Base-by-base conservation (phyloP, 495 filamentous ascomycete genomes). In the Neurospora terricola region DNA sequence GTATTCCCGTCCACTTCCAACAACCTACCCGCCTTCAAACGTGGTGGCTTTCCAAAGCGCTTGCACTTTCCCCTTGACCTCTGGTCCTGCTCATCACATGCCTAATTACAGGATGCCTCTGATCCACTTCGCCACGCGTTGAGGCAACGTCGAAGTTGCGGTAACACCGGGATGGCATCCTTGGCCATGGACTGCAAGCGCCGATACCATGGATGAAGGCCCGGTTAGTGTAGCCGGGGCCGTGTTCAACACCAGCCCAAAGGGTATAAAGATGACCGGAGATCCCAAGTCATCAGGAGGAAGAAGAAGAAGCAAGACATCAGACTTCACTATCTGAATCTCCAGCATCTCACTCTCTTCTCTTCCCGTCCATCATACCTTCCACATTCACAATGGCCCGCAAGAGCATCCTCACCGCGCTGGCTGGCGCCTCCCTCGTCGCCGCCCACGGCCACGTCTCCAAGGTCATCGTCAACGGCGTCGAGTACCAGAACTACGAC, bases 361-460 rank as follows among this genome's bases (percentile, higher is more conserved):
- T 66, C 36, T 62, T 27, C 30, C 23, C 14, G 12, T 48, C 14
- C 14, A 39, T n/a, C 5, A 12, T 43, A 11, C n/a, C 16, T 27
- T 42, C 42, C 42, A 12, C 66, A 38, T 73, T 74, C 74, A 39
- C 45, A 59, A 77, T 75, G 76, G 69, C 70, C 72, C 66, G 73
- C 70, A 77, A 78, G 43, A 76, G 77, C 21, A 77, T 83, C 66
- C 70, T 81, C 76, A 78, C 86, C 48, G 77, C 84, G 74, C 80
- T 90, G 74, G 84, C 84, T 69, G 83, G 84, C 75, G 83, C 85
- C 70, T 80, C 87, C 48, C 76, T 86, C 70, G 88, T 90, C 68
- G 84, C 85, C 70, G 88, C 86, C 72, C 90, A 92, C 81, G 90
- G 90, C 38, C 87, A 86, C 71, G 88, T 91, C 38, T 81, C 82